Conservation (phyloP, 2,329 filamentous ascomycete species). For the Fusarium beomiforme region DNA sequence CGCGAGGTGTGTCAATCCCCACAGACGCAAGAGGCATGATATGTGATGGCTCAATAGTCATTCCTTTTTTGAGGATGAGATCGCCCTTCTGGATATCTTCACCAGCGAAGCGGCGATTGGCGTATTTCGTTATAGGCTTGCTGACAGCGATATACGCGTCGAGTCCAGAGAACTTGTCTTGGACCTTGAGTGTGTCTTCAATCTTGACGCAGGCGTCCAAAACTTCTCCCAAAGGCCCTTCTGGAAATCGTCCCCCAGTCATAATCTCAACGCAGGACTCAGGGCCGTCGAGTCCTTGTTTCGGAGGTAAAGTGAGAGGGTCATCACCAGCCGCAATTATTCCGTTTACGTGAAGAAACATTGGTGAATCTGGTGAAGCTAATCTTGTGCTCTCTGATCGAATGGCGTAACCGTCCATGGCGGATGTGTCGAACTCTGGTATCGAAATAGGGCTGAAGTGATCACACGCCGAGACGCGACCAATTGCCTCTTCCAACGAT, state of each 20-base stretch:
- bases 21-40: background rate
- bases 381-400: background rate
- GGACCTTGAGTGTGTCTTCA: rapidly evolving
- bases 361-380: background rate
- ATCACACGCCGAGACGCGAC: background rate
- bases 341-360: background rate
- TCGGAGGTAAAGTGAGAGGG: rapidly evolving
- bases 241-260: background rate
- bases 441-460: background rate
- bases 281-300: rapidly evolving
- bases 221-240: background rate
- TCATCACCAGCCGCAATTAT: background rate
- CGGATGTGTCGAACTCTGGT: background rate
- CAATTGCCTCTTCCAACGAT: background rate
- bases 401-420: background rate
- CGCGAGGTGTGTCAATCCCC: rapidly evolving
- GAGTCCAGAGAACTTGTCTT: background rate
- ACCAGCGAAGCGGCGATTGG: background rate
- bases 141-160: rapidly evolving
- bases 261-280: background rate
- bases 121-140: background rate
- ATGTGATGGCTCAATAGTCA: background rate
- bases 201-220: background rate
- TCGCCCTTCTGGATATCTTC: background rate
- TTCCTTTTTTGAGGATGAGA: background rate